Conservation (phyloP, 208 protist species). For the Leishmania tropica region DNA sequence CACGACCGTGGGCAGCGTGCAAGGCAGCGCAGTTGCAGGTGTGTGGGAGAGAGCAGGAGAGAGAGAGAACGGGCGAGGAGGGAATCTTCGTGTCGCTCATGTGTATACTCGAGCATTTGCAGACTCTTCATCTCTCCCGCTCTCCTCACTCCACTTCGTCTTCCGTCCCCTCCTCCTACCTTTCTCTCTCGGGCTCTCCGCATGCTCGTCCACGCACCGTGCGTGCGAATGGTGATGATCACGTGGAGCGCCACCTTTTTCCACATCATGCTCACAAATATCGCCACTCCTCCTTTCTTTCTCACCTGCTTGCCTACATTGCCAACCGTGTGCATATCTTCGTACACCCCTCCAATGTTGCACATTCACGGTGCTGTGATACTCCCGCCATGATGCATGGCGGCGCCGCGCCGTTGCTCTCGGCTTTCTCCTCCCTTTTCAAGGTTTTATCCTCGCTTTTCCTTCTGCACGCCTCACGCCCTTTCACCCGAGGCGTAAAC, state of each 20-base stretch:
- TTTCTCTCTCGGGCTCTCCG: slow-evolving; percentile 5
- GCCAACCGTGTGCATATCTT: neutral
- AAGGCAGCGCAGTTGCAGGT: neutral
- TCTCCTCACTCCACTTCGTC: neutral
- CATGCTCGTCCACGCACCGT: neutral
- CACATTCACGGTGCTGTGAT: neutral
- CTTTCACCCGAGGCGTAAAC: neutral
- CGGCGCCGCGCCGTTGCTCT: neutral
- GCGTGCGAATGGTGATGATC: neutral
- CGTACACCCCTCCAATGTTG: neutral
- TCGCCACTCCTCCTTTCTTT: neutral
- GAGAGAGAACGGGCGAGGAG: neutral
- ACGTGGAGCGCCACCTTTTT: neutral
- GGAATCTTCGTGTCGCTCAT: neutral
- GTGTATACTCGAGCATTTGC: neutral
- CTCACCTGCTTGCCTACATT: neutral
- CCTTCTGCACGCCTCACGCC: neutral
- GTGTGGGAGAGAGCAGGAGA: neutral
- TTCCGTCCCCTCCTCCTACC: neutral
- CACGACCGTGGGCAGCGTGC: neutral
- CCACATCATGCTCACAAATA: neutral
- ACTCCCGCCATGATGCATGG: neutral
- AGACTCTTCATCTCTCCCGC: neutral
- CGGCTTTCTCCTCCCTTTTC: slow-evolving; percentile 3
- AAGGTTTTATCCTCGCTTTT: neutral